These are phyloP conservation scores for Hortaea sp. DNA, from an alignment of 2,329 filamentous ascomycete species.

Conservation along the genomic window DNA sequence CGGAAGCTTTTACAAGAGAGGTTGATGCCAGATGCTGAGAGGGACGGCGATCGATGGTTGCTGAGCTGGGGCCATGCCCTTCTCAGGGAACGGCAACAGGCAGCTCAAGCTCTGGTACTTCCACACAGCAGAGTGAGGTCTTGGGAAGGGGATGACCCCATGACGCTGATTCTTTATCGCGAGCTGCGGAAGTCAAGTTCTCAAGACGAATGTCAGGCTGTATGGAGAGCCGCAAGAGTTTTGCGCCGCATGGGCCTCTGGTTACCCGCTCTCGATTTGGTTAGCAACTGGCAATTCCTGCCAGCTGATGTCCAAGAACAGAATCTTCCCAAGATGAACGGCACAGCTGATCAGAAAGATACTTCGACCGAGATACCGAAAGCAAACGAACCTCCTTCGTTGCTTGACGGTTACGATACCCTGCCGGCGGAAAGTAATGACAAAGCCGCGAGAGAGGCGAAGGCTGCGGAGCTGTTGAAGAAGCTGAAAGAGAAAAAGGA, in stretches of 20 bases:
- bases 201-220: slow-evolving; percentile 38
- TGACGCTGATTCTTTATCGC: slow-evolving; percentile 75
- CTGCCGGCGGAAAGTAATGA: slow-evolving; percentile 7
- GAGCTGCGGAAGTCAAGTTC: slow-evolving; percentile 68
- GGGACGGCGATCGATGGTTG: slow-evolving; percentile 83
- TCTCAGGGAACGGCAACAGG: slow-evolving; percentile 69
- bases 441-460: slow-evolving; percentile 17
- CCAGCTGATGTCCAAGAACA: too few species aligned
- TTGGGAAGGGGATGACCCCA: slow-evolving; percentile 76
- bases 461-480: slow-evolving; percentile 30
- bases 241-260: slow-evolving; percentile 54
- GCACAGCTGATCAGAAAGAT: slow-evolving; percentile 1
- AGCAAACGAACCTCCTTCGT: slow-evolving; percentile 7
- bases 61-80: slow-evolving; percentile 96
- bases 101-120: slow-evolving; percentile 61
- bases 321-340: slow-evolving; percentile 2
- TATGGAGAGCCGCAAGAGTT: slow-evolving; percentile 68
- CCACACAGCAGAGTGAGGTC: slow-evolving; percentile 53
- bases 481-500: slow-evolving; percentile 32
- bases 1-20: slow-evolving; percentile 67
- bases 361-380: not conserved
- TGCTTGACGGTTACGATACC: slow-evolving; percentile 10
- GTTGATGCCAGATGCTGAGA: slow-evolving; percentile 65
- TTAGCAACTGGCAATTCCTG: slow-evolving; percentile 74
- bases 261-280: slow-evolving; percentile 73